A percentile compares a stretch with the other conserved stretches of the same genome.
These are phyloP conservation scores for Tremella yokohamensis DNA, from an alignment of 768 basidiomycete species.

Conservation along the genomic window DNA sequence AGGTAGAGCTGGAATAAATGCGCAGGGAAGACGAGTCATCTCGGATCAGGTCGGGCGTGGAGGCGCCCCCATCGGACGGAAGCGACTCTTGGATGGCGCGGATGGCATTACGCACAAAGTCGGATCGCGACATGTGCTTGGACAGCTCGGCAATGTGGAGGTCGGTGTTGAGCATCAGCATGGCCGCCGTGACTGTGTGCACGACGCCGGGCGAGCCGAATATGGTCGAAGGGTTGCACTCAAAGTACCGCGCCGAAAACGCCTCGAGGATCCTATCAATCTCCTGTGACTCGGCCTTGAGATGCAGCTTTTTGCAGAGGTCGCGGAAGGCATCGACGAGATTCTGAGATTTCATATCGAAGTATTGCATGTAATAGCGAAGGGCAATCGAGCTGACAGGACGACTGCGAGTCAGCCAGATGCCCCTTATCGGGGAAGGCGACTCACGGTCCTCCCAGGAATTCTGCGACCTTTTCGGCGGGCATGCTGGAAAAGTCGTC, in stretches of 20 bases:
- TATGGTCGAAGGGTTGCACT: slow-evolving; percentile 76
- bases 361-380: slow-evolving; percentile 76
- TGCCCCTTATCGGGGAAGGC: neutral
- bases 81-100: slow-evolving; percentile 75
- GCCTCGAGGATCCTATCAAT: slow-evolving; percentile 92
- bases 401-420: slow-evolving; percentile 56
- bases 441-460: slow-evolving; percentile 86
- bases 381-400: slow-evolving; percentile 71
- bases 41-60: slow-evolving; percentile 61
- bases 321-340: slow-evolving; percentile 86
- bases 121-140: slow-evolving; percentile 81
- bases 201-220: slow-evolving; percentile 84
- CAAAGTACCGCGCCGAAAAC: slow-evolving; percentile 85
- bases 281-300: slow-evolving; percentile 96
- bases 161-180: slow-evolving; percentile 92
- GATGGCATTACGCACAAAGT: slow-evolving; percentile 91
- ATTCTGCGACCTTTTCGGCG: slow-evolving; percentile 92
- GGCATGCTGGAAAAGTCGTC: slow-evolving; percentile 80
- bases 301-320: slow-evolving; percentile 82
- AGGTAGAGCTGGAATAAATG: slow-evolving; percentile 1
- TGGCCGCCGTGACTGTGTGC: slow-evolving; percentile 89
- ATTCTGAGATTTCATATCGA: slow-evolving; percentile 77
- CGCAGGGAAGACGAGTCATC: slow-evolving; percentile 57
- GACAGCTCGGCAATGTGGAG: slow-evolving; percentile 88
- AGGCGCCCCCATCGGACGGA: slow-evolving; percentile 55